Base-by-base conservation (phyloP, 345 rosid species). In the Corchorus capsularis region DNA sequence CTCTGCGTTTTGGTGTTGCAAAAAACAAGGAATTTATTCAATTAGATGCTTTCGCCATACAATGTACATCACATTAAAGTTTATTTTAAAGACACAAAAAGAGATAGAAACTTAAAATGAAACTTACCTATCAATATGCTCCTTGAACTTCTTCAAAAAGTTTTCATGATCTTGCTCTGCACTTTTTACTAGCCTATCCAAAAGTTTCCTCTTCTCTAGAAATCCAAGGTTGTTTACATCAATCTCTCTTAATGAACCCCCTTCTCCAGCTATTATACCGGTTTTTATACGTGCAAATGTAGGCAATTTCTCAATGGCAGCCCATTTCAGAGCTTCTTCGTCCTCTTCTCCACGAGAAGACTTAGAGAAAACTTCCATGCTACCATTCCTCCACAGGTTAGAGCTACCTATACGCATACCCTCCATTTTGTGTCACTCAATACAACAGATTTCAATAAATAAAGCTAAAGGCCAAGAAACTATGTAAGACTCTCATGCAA, bases 131-230 rank as follows among this genome's bases (percentile, higher is more conserved):
- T 94, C 93, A 53, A 91, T 87, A 66, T 97, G 91, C 27, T 88
- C 75, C 74, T 76, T 91, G 82, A 94, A 96, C 88, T 92, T 94
- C 81, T 84, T 54, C 71, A 94, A 79, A 87, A 92, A 92, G 61
- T 87, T 91, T 85, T 92, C 97, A 65, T 92, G 88, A 69, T 94
- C 98, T n/a, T 92, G 91, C 6, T 92, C 96, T 5, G 94, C 91
- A 65, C 86, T 81, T 67, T 85, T 89, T 9, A 94, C 79, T 2
- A 94, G 81, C 83, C 97, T 89, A 71, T 91, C 94, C 11, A 94
- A 54, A n/a, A 94, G 77, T 77, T 90, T 90, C 86, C 83, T 88
- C 3, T 87, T 89, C 81, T 94, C 98, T 0, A 87, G 77, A 15
- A 88, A 76, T 3, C 96, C 97, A 46, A 91, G 93, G 20, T 79